phyloP scores from a whole-genome alignment of 192 early-diverging fungal species.

The Entophlyctis luteolus region DNA sequence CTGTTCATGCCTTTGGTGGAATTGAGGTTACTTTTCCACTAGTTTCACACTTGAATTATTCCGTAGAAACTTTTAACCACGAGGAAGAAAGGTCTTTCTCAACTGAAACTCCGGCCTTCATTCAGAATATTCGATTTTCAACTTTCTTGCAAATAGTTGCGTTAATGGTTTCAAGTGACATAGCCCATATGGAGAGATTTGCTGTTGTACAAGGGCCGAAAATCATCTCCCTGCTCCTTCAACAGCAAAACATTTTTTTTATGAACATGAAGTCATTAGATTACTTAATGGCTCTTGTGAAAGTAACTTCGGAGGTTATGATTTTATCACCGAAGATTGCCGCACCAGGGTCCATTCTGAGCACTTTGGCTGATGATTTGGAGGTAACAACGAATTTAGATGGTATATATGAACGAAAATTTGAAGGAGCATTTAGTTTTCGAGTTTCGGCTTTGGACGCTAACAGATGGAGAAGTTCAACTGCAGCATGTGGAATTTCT shows the following conservation, averaged over 20 bases:
- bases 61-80: slow-evolving; percentile 1
- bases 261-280: slow-evolving; percentile 38
- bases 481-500: slow-evolving; percentile 37
- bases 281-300: slow-evolving; percentile 24
- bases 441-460: slow-evolving; percentile 36
- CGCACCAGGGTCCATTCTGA: background rate
- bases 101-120: background rate
- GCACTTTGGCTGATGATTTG: background rate
- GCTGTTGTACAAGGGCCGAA: slow-evolving; percentile 34
- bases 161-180: slow-evolving; percentile 22
- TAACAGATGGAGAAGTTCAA: slow-evolving; percentile 27
- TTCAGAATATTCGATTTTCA: background rate
- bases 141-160: slow-evolving; percentile 35
- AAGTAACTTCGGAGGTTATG: slow-evolving; percentile 16
- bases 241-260: slow-evolving; percentile 26
- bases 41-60: slow-evolving; percentile 37
- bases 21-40: slow-evolving; percentile 41
- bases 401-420: background rate
- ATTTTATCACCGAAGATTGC: slow-evolving; percentile 5
- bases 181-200: slow-evolving; percentile 32
- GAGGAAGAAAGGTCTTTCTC: background rate
- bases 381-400: background rate
- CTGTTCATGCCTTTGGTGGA: slow-evolving; percentile 43
- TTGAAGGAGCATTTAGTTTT: slow-evolving; percentile 35
- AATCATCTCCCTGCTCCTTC: slow-evolving; percentile 32